A percentile compares a stretch with the other conserved stretches of the same genome.
Evolutionary conservation across 805 yeast genomes (phyloP).

Genomic region (Candida ascalaphidarum): DNA sequence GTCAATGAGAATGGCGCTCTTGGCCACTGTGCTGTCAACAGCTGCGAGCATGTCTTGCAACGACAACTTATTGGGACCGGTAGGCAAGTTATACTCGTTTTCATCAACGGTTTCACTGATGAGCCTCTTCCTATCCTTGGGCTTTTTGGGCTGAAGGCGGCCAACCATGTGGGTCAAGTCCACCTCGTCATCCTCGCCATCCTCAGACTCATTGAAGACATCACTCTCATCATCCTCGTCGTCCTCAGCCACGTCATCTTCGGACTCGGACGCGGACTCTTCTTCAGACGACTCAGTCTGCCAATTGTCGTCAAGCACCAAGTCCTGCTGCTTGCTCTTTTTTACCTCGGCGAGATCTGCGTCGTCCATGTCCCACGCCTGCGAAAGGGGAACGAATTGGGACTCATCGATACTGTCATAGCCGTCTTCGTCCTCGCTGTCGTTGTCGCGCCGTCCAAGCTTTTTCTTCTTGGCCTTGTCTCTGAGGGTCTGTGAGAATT

Average conservation of each 20-base stretch:
- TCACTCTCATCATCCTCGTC: slow-evolving; percentile 24
- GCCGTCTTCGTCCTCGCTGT: slow-evolving; percentile 10
- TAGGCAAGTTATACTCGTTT: slow-evolving; percentile 62
- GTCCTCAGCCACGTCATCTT: slow-evolving; percentile 11
- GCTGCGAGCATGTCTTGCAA: slow-evolving; percentile 70
- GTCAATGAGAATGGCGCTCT: slow-evolving; percentile 41
- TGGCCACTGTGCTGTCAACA: slow-evolving; percentile 40
- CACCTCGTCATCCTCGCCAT: slow-evolving; percentile 40
- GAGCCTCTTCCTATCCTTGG: slow-evolving; percentile 35
- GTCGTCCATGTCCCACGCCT: slow-evolving; percentile 82
- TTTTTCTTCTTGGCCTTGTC: slow-evolving; percentile 38
- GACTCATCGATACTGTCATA: slow-evolving; percentile 71
- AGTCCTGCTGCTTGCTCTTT: slow-evolving; percentile 4
- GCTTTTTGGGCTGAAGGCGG: slow-evolving; percentile 23
- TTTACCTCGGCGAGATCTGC: slow-evolving; percentile 25
- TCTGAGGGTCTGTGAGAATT: slow-evolving; percentile 61
- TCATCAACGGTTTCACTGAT: slow-evolving; percentile 52
- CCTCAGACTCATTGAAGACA: slow-evolving; percentile 19
- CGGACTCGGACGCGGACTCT: slow-evolving; percentile 14
- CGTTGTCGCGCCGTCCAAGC: slow-evolving; percentile 14
- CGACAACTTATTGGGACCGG: slow-evolving; percentile 49
- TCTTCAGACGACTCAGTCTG: slow-evolving; percentile 11
- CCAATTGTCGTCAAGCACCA: slow-evolving; percentile 9
- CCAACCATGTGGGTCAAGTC: slow-evolving; percentile 44
- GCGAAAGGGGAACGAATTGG: slow-evolving; percentile 71